These are phyloP conservation scores for Camellia granthamiana DNA, from an alignment of 148 eudicot species.

Conservation along the genomic window DNA sequence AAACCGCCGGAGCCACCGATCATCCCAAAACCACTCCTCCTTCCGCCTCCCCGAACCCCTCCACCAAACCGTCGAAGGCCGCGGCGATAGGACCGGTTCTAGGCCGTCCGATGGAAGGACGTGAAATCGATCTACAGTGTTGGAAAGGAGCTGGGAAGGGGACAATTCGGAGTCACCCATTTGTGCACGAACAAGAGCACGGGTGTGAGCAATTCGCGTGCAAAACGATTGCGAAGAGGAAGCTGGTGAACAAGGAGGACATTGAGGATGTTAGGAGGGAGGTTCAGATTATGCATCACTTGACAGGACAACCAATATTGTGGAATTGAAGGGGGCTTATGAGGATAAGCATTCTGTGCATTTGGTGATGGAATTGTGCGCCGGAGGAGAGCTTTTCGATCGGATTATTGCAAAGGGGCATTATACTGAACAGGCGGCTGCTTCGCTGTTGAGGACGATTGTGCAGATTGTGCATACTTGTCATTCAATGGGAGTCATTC, in stretches of 20 bases:
- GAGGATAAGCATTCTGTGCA: slow-evolving; percentile 93
- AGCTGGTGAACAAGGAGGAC: slow-evolving; percentile 81
- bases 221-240: slow-evolving; percentile 84
- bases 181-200: slow-evolving; percentile 51
- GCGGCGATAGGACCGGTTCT: slow-evolving; percentile 53
- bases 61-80: slow-evolving; percentile 26
- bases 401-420: slow-evolving; percentile 90
- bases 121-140: slow-evolving; percentile 38
- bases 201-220: slow-evolving; percentile 69
- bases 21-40: slow-evolving; percentile 39
- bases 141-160: slow-evolving; percentile 76
- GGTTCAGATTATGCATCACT: slow-evolving; percentile 86
- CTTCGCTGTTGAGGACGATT: slow-evolving; percentile 77
- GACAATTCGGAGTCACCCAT: slow-evolving; percentile 75
- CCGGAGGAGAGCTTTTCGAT: slow-evolving; percentile 93
- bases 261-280: slow-evolving; percentile 90
- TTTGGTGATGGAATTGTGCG: slow-evolving; percentile 92
- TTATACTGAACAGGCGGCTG: slow-evolving; percentile 85
- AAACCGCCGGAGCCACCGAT: slow-evolving; percentile 17
- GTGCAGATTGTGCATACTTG: slow-evolving; percentile 91
- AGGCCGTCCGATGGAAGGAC: slow-evolving; percentile 80
- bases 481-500: slow-evolving; percentile 91
- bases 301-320: slow-evolving; percentile 77
- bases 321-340: slow-evolving; percentile 77
- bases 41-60: slow-evolving; percentile 25